A percentile compares a stretch with the other conserved stretches of the same genome.
These are phyloP conservation scores for Phoma sp. DNA, from an alignment of 2,329 filamentous ascomycete species.

Conservation along the genomic window DNA sequence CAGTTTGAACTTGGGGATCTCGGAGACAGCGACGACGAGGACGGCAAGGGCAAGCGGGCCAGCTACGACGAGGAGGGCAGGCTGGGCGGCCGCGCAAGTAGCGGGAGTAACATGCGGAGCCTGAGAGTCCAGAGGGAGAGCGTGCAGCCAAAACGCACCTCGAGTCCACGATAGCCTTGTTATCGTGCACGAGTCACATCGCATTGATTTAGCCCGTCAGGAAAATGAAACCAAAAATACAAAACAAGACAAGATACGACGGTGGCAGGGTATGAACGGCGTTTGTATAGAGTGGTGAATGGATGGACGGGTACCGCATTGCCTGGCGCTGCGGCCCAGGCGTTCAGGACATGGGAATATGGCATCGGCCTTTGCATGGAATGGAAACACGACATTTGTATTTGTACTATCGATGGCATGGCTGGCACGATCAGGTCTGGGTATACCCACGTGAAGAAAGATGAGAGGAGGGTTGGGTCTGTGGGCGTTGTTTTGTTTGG, in stretches of 20 bases:
- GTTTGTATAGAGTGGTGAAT: constrained; percentile 6
- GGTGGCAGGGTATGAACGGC: neutral
- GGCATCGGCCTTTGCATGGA: neutral
- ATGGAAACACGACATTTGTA: constrained; percentile 1
- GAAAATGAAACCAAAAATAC: too few species aligned
- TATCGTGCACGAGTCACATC: neutral
- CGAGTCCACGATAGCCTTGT: constrained; percentile 23
- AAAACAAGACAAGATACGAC: neutral
- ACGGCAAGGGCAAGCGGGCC: constrained; percentile 37
- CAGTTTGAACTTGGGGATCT: constrained; percentile 79
- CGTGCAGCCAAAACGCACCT: constrained; percentile 32
- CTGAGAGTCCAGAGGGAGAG: constrained; percentile 39
- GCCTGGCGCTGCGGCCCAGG: constrained; percentile 14
- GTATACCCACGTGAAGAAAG: constrained; percentile 3
- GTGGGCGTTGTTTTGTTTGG: neutral
- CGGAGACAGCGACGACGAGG: constrained; percentile 62
- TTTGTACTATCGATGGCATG: neutral
- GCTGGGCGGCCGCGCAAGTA: constrained; percentile 29
- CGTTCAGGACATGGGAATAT: constrained; percentile 7
- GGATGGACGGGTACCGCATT: neutral
- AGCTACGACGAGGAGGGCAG: constrained; percentile 42
- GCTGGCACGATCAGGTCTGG: neutral
- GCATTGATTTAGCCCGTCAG: too few species aligned
- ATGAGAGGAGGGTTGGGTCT: too few species aligned
- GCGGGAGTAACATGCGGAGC: constrained; percentile 30